These are phyloP conservation scores for Cynanchum wilfordii DNA, from an alignment of 257 asterid species.

Conservation along the genomic window DNA sequence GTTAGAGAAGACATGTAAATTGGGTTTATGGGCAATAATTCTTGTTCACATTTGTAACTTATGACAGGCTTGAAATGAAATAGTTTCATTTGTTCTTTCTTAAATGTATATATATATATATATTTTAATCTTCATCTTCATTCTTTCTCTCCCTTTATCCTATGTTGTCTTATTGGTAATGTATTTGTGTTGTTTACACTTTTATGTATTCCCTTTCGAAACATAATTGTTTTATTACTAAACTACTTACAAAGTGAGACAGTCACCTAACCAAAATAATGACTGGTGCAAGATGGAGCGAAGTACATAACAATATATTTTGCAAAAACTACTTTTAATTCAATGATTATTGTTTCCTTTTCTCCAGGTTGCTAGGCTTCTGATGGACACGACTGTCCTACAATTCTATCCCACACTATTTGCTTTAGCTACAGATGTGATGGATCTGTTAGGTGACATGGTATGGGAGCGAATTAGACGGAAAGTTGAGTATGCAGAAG, in stretches of 20 bases:
- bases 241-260: neutral
- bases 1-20: neutral
- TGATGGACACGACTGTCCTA: slow-evolving; percentile 58
- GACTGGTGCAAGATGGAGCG: neutral
- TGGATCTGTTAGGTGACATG: slow-evolving; percentile 83
- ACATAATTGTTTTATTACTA: neutral
- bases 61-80: neutral
- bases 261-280: neutral
- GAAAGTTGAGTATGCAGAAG: slow-evolving; percentile 57
- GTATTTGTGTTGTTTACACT: neutral
- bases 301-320: neutral
- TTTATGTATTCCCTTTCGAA: neutral
- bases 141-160: neutral
- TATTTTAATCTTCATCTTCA: neutral
- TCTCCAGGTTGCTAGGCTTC: slow-evolving; percentile 70
- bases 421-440: slow-evolving; percentile 70
- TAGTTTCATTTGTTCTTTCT: neutral
- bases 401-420: slow-evolving; percentile 82
- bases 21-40: neutral
- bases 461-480: slow-evolving; percentile 75
- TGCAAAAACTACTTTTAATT: slow-evolving; percentile 7
- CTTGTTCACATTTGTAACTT: neutral
- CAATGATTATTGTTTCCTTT: slow-evolving; percentile 20
- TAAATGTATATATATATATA: neutral
- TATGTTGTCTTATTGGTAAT: neutral